These are phyloP conservation scores for Salix udensis DNA, from an alignment of 345 rosid species.

Conservation along the genomic window DNA sequence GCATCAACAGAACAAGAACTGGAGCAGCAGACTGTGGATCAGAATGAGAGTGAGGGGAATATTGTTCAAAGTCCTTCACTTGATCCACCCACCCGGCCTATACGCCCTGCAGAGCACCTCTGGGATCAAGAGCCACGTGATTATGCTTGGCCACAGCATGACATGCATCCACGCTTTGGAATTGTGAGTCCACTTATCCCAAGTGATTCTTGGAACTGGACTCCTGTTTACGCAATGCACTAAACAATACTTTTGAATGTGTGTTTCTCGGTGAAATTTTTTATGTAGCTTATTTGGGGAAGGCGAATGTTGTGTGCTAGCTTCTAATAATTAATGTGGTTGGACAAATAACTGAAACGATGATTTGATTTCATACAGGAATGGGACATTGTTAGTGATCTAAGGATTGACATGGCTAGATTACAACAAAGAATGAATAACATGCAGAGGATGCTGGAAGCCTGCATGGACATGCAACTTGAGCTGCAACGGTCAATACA, in stretches of 20 bases:
- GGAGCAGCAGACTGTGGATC: slow-evolving; percentile 51
- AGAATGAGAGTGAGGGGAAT: slow-evolving; percentile 44
- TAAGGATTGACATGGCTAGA: slow-evolving; percentile 89
- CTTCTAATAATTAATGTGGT: background rate
- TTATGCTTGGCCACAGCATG: slow-evolving; percentile 59
- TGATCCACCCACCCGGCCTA: slow-evolving; percentile 43
- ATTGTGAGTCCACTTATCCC: slow-evolving; percentile 44
- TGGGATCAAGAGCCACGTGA: slow-evolving; percentile 64
- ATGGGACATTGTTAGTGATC: slow-evolving; percentile 71
- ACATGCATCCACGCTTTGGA: slow-evolving; percentile 65
- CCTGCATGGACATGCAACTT: slow-evolving; percentile 99
- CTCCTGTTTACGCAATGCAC: background rate
- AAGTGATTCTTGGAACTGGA: slow-evolving; percentile 1
- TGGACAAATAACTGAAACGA: background rate
- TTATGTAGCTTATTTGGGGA: background rate
- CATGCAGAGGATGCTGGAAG: slow-evolving; percentile 85
- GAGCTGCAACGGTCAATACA: slow-evolving; percentile 87
- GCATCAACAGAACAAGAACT: slow-evolving; percentile 43
- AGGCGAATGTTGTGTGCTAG: background rate
- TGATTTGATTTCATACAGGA: slow-evolving; percentile 47
- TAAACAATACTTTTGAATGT: background rate
- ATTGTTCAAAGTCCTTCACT: slow-evolving; percentile 43
- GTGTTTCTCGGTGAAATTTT: background rate
- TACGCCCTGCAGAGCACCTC: slow-evolving; percentile 44
- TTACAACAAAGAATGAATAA: slow-evolving; percentile 91